Evolutionary conservation across 2,329 filamentous ascomycete genomes (phyloP).

Genomic region (Nigrograna mackinnonii): DNA sequence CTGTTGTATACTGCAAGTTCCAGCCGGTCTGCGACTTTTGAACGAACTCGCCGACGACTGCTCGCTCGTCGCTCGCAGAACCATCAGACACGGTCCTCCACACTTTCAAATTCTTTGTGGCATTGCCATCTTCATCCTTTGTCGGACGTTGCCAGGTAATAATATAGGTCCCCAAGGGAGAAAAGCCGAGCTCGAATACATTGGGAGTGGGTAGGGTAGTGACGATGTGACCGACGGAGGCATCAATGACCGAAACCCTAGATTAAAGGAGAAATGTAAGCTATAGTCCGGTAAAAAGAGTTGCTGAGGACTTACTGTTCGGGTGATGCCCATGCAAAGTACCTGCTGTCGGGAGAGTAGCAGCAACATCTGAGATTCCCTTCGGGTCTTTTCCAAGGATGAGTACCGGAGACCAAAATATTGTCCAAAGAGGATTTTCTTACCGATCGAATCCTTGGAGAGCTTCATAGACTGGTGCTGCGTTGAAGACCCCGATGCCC

Average conservation of each 20-base stretch:
- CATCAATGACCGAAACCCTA: conserved; percentile 82
- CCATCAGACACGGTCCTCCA: conserved; percentile 81
- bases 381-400: conserved; percentile 66
- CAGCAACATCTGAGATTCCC: conserved; percentile 92
- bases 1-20: conserved; percentile 95
- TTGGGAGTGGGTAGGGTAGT: conserved; percentile 77
- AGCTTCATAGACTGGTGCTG: conserved; percentile 82
- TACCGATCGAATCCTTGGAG: conserved; percentile 76
- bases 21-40: conserved; percentile 95
- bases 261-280: not conserved
- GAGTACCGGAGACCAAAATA: no score
- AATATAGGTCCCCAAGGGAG: conserved; percentile 85
- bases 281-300: not conserved
- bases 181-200: conserved; percentile 94
- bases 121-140: conserved; percentile 93
- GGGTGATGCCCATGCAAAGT: conserved; percentile 91
- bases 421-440: no score
- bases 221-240: conserved; percentile 73
- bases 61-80: conserved; percentile 66
- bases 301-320: conserved; percentile 59
- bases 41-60: conserved; percentile 83
- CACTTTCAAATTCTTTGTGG: conserved; percentile 94
- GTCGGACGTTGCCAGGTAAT: conserved; percentile 95
- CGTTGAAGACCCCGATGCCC: conserved; percentile 91
- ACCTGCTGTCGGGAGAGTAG: conserved; percentile 95